Evolutionary conservation across 2,329 filamentous ascomycete genomes (phyloP).

Genomic region (Hirsutella thompsonii): DNA sequence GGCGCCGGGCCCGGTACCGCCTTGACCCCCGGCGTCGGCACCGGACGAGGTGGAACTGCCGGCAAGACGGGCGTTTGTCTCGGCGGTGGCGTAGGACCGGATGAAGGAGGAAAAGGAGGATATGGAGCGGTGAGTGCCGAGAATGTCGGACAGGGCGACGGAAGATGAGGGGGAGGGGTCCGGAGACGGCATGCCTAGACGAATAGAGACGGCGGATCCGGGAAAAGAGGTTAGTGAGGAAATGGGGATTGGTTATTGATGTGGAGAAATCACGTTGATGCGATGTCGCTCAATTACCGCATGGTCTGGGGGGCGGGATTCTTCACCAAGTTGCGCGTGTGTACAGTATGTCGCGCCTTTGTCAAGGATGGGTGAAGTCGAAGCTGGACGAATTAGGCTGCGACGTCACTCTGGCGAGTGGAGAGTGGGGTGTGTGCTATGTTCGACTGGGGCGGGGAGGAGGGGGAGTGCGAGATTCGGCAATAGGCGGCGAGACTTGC

Average conservation of each 20-base stretch:
- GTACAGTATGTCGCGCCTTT: too few species aligned
- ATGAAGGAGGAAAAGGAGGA: slow-evolving; percentile 76
- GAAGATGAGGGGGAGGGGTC: slow-evolving; percentile 18
- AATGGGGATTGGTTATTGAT: too few species aligned
- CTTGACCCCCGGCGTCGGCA: too few species aligned
- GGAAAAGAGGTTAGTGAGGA: too few species aligned
- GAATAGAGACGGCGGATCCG: background rate
- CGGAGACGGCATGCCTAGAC: slow-evolving; percentile 6
- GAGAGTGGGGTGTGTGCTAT: background rate
- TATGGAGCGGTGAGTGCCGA: slow-evolving; percentile 65
- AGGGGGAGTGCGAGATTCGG: background rate
- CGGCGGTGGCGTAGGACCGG: slow-evolving; percentile 59
- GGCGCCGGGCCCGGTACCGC: too few species aligned
- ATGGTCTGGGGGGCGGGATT: too few species aligned
- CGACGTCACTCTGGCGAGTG: background rate
- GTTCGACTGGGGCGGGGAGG: background rate
- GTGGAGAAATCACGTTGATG: too few species aligned
- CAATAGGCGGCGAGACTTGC: background rate
- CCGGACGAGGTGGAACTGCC: slow-evolving; percentile 42
- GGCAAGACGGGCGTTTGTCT: slow-evolving; percentile 47
- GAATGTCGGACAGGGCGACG: slow-evolving; percentile 71
- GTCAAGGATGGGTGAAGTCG: too few species aligned
- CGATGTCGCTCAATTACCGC: too few species aligned
- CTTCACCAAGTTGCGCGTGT: too few species aligned
- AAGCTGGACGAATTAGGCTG: too few species aligned